These are phyloP conservation scores for Xanthoparmelia taractica DNA, from an alignment of 495 filamentous ascomycete species.

Conservation along the genomic window DNA sequence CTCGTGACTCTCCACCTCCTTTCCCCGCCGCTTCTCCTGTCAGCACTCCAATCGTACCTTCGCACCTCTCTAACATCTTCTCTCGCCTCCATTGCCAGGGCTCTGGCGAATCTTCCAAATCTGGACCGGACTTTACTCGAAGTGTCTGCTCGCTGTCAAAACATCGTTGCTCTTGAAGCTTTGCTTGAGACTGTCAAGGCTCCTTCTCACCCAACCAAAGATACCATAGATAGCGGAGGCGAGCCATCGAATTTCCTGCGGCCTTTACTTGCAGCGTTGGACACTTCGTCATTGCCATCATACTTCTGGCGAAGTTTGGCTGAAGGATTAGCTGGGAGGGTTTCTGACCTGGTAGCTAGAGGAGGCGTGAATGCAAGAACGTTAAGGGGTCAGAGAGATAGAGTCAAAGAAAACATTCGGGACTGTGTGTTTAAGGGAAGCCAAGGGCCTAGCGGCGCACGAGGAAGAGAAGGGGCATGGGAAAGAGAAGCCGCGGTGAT, in stretches of 20 bases:
- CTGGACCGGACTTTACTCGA: slow-evolving; percentile 78
- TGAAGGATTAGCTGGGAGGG: slow-evolving; percentile 62
- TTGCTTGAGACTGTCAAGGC: slow-evolving; percentile 61
- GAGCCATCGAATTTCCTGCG: slow-evolving; percentile 53
- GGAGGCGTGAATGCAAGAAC: slow-evolving; percentile 80
- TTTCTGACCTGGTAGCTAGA: slow-evolving; percentile 71
- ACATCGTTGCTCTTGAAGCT: slow-evolving; percentile 76
- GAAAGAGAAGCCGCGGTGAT: slow-evolving; percentile 94
- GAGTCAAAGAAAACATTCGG: slow-evolving; percentile 65
- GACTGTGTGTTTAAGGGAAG: slow-evolving; percentile 75
- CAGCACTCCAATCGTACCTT: slow-evolving; percentile 73
- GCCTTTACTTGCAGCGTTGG: slow-evolving; percentile 67
- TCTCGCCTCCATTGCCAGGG: slow-evolving; percentile 59
- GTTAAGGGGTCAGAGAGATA: slow-evolving; percentile 65
- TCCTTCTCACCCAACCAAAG: slow-evolving; percentile 49
- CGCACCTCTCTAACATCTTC: slow-evolving; percentile 67
- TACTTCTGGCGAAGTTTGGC: slow-evolving; percentile 90
- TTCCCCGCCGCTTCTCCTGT: slow-evolving; percentile 65
- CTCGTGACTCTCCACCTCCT: slow-evolving; percentile 74
- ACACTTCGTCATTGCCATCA: slow-evolving; percentile 77
- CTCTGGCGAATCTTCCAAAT: slow-evolving; percentile 69
- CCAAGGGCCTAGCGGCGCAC: slow-evolving; percentile 47
- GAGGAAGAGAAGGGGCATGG: slow-evolving; percentile 49
- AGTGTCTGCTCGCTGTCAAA: slow-evolving; percentile 77
- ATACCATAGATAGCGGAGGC: slow-evolving; percentile 13